Base-by-base conservation (phyloP, 495 filamentous ascomycete species). In the Aspergillus bertholletiae region DNA sequence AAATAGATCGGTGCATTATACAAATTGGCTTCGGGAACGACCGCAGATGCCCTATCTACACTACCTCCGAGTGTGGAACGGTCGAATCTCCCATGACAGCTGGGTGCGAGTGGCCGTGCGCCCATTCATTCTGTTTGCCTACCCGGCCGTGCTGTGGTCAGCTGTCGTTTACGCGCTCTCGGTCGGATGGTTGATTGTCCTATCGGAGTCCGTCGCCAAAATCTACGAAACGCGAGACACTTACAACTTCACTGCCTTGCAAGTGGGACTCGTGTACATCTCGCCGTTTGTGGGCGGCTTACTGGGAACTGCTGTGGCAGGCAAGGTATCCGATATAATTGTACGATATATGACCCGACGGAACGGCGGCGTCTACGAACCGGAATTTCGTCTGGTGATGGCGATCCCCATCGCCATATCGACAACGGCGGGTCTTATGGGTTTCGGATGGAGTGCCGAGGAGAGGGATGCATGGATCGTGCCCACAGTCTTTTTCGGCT, bases 311-410 rank as follows among this genome's bases (percentile, higher is more conserved):
- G 92, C 86, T 0, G 88, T 96, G 0, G 93, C 94, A 1, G 94
- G 94, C 23, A 89, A 88, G 65, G 83, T 96, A 17, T 92, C 88
- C 2, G 94, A 98, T 61, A 69, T 91, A 24, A 83, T 97, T 46
- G 90, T 92, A 5, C 83, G 81, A 47, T 84, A 67, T 15, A 89
- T 98, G 85, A 83, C 87, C 7, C 78, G 83, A 15, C 80, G 84
- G n/a, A 98, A 98, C 59, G 89, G 86, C 15, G 94, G 94, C 7
- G 76, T 98, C 13, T 98, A 97, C 70, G 94, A 97, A 71, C 93
- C 93, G 2, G 93, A 98, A 72, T 97, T 96, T 70, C 80, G 93
- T 21, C 81, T 97, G 12, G 84, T 96, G 49, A 97, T 98, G 93
- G 90, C 85, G 2, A 72, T 88, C 24, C 93, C 92, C 2, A 82